Evolutionary conservation across 192 early-diverging fungal species (phyloP).

Genomic region (Polychytrium aggregatum): DNA sequence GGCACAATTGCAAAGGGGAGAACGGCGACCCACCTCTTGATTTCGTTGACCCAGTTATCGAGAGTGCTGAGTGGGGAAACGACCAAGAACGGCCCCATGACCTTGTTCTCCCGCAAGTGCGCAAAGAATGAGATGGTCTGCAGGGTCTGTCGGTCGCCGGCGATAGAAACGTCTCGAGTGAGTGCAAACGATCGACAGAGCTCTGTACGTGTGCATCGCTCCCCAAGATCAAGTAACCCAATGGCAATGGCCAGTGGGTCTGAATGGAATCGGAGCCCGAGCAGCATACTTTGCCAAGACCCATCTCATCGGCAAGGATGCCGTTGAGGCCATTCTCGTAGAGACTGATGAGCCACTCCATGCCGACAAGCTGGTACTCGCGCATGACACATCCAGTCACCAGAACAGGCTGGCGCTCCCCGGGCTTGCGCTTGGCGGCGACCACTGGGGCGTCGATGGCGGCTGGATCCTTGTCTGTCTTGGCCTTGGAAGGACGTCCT

Average conservation of each 20-base stretch:
- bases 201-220: no score
- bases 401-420: slow-evolving; percentile 14
- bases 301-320: slow-evolving; percentile 95
- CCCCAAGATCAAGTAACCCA: no score
- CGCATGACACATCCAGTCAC: slow-evolving; percentile 44
- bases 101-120: slow-evolving; percentile 63
- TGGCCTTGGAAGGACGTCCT: slow-evolving; percentile 1
- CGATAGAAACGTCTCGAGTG: no score
- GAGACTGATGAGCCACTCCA: slow-evolving; percentile 90
- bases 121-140: slow-evolving; percentile 89
- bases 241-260: no score
- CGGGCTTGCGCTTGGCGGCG: neutral
- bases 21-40: slow-evolving; percentile 56
- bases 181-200: no score
- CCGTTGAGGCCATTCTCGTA: slow-evolving; percentile 96
- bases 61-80: slow-evolving; percentile 84
- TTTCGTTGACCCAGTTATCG: slow-evolving; percentile 86
- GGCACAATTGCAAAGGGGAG: slow-evolving; percentile 1
- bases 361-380: slow-evolving; percentile 88
- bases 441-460: neutral
- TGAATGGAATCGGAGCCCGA: neutral
- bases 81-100: slow-evolving; percentile 81
- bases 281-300: slow-evolving; percentile 66
- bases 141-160: slow-evolving; percentile 55
- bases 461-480: neutral